Evolutionary conservation across 2,329 filamentous ascomycete genomes (phyloP).

Genomic region (Cladorrhinum sp.): DNA sequence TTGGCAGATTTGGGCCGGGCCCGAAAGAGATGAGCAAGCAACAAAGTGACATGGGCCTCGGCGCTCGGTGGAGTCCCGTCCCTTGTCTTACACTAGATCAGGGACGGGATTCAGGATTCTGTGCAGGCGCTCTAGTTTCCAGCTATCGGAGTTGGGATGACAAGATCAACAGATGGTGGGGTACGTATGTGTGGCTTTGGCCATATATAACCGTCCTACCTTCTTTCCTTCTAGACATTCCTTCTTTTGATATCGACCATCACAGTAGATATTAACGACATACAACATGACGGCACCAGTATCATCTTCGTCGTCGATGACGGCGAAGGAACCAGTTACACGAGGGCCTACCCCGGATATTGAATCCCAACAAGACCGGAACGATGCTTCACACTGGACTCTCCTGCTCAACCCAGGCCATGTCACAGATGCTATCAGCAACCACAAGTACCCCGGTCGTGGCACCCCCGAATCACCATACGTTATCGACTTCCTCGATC

Average conservation of each 20-base stretch:
- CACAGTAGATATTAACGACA: not conserved
- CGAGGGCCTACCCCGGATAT: not conserved
- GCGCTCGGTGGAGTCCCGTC: not conserved
- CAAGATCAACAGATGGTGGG: not conserved
- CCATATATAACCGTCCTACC: not conserved
- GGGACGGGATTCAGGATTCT: not conserved
- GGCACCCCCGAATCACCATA: conserved; percentile 68
- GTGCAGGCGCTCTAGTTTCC: not conserved
- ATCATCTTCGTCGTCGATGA: not conserved
- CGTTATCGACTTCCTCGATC: conserved; percentile 63
- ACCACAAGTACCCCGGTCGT: conserved; percentile 54
- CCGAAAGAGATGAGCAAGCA: not conserved
- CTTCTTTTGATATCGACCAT: not conserved
- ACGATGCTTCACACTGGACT: conserved; percentile 44
- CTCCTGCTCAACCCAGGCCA: conserved; percentile 57
- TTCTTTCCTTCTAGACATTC: not conserved
- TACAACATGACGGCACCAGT: not conserved
- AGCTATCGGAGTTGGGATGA: not conserved
- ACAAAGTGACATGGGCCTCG: not conserved
- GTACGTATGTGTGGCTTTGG: not conserved
- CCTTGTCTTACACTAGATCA: not conserved
- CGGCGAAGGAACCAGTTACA: not conserved
- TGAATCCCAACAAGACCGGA: conserved; percentile 18
- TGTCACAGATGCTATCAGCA: conserved; percentile 55
- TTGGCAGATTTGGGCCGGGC: not conserved